Evolutionary conservation across 331 rosid species (phyloP).

Genomic region (Cydonia oblonga): DNA sequence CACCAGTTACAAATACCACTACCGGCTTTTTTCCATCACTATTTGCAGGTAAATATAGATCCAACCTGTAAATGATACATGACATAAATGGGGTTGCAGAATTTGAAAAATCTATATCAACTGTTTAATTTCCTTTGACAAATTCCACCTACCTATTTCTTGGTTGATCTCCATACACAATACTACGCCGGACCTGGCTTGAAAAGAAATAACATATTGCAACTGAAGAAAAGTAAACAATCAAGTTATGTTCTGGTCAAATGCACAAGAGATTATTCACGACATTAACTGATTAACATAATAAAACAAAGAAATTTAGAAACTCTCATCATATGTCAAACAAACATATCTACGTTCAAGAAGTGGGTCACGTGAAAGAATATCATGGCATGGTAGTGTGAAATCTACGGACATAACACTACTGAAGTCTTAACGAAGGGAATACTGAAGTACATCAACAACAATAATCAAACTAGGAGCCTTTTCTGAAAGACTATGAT

Average conservation of each 20-base stretch:
- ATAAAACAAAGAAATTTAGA: background rate
- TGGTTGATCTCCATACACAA: constrained; percentile 76
- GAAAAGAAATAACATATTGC: constrained; percentile 68
- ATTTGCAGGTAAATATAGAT: constrained; percentile 62
- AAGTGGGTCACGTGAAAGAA: background rate
- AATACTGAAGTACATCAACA: background rate
- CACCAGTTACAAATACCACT: constrained; percentile 90
- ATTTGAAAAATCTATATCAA: background rate
- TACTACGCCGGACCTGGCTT: constrained; percentile 54
- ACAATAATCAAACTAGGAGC: background rate
- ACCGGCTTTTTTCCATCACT: constrained; percentile 56
- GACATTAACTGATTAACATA: background rate
- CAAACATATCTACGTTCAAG: background rate
- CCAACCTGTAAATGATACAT: constrained; percentile 53
- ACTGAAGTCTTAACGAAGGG: background rate
- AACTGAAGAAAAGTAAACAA: constrained; percentile 39
- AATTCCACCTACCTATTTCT: constrained; percentile 62
- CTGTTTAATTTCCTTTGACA: background rate
- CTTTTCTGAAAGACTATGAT: background rate
- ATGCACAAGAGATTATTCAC: background rate
- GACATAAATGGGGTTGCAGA: background rate
- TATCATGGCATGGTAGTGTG: background rate
- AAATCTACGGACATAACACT: background rate
- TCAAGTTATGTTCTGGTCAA: constrained; percentile 1
- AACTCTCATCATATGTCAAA: background rate